A percentile compares a stretch with the other conserved stretches of the same genome.
Evolutionary conservation across 257 asterid genomes (phyloP).

Genomic region (Lithospermum erythrorhizon): DNA sequence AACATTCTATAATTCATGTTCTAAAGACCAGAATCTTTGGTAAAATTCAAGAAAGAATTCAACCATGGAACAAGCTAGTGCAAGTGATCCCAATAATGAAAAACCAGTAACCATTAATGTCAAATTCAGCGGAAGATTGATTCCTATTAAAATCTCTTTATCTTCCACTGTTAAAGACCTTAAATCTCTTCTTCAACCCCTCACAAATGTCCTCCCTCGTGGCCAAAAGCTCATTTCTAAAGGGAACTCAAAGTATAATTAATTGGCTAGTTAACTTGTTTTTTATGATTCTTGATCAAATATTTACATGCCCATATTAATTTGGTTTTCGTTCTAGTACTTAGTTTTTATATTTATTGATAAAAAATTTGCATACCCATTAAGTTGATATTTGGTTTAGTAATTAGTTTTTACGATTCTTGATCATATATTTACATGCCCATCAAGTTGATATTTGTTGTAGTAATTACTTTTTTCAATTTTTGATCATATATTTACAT

Average conservation of each 20-base stretch:
- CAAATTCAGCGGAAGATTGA: slow-evolving; percentile 58
- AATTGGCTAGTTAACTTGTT: too few species aligned
- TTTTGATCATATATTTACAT: too few species aligned
- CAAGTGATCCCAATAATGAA: slow-evolving; percentile 9
- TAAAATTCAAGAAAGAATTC: background rate
- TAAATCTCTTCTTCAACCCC: slow-evolving; percentile 52
- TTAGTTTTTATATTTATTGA: too few species aligned
- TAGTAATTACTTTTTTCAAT: too few species aligned
- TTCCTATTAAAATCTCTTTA: slow-evolving; percentile 45
- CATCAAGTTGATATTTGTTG: too few species aligned
- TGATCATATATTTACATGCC: too few species aligned
- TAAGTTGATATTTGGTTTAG: too few species aligned
- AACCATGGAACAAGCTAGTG: slow-evolving; percentile 11
- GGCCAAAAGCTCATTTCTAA: slow-evolving; percentile 89
- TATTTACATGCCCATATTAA: too few species aligned
- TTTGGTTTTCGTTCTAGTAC: too few species aligned
- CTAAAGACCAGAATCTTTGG: background rate
- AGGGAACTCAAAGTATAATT: slow-evolving; percentile 23
- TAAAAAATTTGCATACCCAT: too few species aligned
- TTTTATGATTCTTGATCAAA: too few species aligned
- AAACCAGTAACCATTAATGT: slow-evolving; percentile 27
- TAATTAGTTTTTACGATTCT: too few species aligned
- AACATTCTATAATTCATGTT: background rate
- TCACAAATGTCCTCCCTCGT: slow-evolving; percentile 87
- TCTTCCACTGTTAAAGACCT: slow-evolving; percentile 53